Percentiles rank a stretch among this genome's conserved stretches.
These are phyloP conservation scores for Crithidia thermophila DNA, from an alignment of 208 protist genomes.

Conservation along the genomic window DNA sequence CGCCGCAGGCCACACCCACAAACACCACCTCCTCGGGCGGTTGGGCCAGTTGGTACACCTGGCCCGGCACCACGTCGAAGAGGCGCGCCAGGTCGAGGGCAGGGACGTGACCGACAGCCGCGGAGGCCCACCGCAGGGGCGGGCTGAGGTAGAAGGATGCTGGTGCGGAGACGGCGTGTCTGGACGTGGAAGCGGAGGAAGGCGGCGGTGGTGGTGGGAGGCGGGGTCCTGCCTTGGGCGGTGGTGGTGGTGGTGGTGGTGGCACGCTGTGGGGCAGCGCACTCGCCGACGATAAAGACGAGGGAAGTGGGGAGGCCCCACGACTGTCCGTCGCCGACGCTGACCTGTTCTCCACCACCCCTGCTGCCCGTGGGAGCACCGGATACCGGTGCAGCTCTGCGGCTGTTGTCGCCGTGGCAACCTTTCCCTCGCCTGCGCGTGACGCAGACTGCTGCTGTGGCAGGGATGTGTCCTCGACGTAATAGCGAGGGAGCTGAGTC, in stretches of 20 bases:
- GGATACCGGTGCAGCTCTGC: not conserved
- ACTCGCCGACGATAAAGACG: not conserved
- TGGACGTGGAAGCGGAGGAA: not conserved
- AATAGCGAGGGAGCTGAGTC: not conserved
- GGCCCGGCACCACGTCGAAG: slow-evolving; percentile 12
- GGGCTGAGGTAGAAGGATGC: slow-evolving; percentile 11
- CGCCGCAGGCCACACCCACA: slow-evolving; percentile 50
- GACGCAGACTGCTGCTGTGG: not conserved
- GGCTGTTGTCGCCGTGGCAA: not conserved
- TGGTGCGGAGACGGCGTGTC: not conserved
- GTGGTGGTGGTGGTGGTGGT: not conserved
- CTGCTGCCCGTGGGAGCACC: not conserved
- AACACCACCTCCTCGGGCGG: slow-evolving; percentile 40
- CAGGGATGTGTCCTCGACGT: not conserved
- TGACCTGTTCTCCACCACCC: not conserved
- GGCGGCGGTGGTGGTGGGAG: not conserved
- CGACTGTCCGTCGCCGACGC: not conserved
- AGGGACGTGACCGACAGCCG: not conserved
- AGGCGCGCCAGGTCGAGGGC: slow-evolving; percentile 8
- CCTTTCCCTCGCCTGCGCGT: no score
- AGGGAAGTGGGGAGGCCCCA: not conserved
- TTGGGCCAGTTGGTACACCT: slow-evolving; percentile 11
- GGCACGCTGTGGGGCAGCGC: not conserved
- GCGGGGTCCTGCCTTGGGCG: not conserved
- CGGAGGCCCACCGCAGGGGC: slow-evolving; percentile 22